A percentile compares a stretch with the other conserved stretches of the same genome.
Evolutionary conservation across 139 green algal genomes (phyloP).

Genomic region (Chlamydomonas incerta): DNA sequence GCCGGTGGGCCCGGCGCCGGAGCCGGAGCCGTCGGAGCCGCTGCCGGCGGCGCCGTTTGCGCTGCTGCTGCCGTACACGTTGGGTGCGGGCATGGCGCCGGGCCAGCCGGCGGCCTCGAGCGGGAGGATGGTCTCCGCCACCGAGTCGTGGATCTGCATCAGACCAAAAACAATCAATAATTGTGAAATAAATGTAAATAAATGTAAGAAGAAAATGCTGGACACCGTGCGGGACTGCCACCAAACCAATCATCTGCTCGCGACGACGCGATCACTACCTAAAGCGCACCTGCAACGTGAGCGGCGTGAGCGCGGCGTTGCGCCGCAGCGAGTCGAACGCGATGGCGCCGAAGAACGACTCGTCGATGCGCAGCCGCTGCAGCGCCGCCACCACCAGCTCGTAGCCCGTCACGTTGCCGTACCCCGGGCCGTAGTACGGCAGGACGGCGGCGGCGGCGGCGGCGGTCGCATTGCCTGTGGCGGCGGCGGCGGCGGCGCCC

Average conservation of each 20-base stretch:
- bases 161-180: no score
- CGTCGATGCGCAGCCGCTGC: neutral
- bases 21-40: no score
- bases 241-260: no score
- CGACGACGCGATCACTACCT: no score
- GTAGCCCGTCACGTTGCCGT: slow-evolving; percentile 26
- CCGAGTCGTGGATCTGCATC: neutral
- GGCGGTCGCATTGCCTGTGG: neutral
- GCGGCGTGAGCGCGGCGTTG: neutral
- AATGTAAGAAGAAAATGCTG: no score
- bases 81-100: neutral
- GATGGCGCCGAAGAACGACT: slow-evolving; percentile 22
- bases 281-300: neutral
- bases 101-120: neutral
- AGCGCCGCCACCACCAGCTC: slow-evolving; percentile 11
- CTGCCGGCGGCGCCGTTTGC: no score
- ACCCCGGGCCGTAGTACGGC: neutral
- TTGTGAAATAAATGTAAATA: no score
- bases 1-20: neutral
- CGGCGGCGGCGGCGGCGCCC: neutral
- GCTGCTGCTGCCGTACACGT: neutral
- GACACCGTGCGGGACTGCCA: no score
- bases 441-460: no score
- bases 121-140: neutral
- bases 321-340: neutral